phyloP scores from a whole-genome alignment of 768 basidiomycete species.

The Phylloporus sp. region DNA sequence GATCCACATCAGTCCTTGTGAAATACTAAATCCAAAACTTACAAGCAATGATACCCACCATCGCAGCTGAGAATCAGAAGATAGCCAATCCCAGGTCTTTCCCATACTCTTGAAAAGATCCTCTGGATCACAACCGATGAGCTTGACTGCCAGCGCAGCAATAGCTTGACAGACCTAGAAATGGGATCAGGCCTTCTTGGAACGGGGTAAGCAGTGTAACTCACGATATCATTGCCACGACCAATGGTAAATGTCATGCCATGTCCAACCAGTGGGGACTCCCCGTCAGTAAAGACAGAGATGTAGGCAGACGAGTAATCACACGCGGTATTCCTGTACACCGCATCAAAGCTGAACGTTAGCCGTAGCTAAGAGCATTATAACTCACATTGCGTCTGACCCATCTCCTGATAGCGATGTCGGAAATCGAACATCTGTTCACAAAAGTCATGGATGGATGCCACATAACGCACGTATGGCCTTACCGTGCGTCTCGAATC shows the following conservation, averaged over 20 bases:
- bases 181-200: constrained; percentile 1
- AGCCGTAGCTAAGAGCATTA: background rate
- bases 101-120: constrained; percentile 89
- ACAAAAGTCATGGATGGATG: background rate
- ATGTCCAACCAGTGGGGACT: constrained; percentile 70
- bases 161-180: constrained; percentile 78
- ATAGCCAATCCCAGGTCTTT: constrained; percentile 81
- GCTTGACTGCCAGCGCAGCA: constrained; percentile 70
- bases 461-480: background rate
- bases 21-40: background rate
- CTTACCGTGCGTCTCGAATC: constrained; percentile 56
- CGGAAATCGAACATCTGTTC: constrained; percentile 83
- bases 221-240: constrained; percentile 89
- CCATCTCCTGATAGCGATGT: constrained; percentile 90
- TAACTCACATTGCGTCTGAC: constrained; percentile 81
- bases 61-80: constrained; percentile 85
- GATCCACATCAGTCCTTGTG: background rate
- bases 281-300: constrained; percentile 63
- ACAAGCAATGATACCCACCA: constrained; percentile 47
- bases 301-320: constrained; percentile 96
- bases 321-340: constrained; percentile 82
- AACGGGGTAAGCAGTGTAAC: constrained; percentile 3
- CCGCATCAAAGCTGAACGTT: background rate
- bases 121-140: constrained; percentile 79
- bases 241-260: constrained; percentile 96